Percentiles rank a stretch among this genome's conserved stretches.
Evolutionary conservation across 1,284 basidiomycete genomes (phyloP).

Genomic region (Mycena citricolor): DNA sequence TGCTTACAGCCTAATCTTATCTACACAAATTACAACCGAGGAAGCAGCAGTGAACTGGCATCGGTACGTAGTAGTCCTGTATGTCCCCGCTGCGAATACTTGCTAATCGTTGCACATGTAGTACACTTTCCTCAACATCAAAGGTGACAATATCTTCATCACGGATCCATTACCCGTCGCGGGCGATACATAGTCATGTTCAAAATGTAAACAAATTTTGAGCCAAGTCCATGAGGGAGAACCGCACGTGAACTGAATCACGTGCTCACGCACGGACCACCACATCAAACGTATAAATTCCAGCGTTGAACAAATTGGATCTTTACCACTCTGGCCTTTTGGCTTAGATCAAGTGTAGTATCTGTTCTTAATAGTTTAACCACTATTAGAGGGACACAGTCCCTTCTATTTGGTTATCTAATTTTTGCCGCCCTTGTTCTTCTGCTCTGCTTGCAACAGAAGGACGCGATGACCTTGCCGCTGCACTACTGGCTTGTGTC

Average conservation of each 20-base stretch:
- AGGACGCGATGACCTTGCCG: no score
- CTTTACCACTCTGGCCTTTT: constrained; percentile 78
- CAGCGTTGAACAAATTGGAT: no score
- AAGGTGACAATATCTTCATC: constrained; percentile 57
- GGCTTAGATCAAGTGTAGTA: constrained; percentile 87
- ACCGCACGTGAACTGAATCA: no score
- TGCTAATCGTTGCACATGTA: constrained; percentile 18
- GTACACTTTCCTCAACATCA: constrained; percentile 62
- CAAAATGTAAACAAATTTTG: no score
- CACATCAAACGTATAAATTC: no score
- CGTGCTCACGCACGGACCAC: no score
- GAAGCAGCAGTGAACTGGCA: constrained; percentile 53
- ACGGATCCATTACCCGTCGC: constrained; percentile 30
- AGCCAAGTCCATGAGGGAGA: no score
- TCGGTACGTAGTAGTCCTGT: constrained; percentile 40
- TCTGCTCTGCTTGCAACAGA: no score
- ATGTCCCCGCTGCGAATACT: background rate
- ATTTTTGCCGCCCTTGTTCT: no score
- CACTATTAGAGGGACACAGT: no score
- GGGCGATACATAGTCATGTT: background rate
- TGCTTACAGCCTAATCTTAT: constrained; percentile 60
- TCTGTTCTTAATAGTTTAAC: constrained; percentile 69
- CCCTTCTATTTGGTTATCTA: no score
- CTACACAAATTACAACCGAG: constrained; percentile 64
- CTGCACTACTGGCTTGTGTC: no score